Evolutionary conservation across 2,329 filamentous ascomycete species (phyloP).

Genomic region (Talaromyces piceae): DNA sequence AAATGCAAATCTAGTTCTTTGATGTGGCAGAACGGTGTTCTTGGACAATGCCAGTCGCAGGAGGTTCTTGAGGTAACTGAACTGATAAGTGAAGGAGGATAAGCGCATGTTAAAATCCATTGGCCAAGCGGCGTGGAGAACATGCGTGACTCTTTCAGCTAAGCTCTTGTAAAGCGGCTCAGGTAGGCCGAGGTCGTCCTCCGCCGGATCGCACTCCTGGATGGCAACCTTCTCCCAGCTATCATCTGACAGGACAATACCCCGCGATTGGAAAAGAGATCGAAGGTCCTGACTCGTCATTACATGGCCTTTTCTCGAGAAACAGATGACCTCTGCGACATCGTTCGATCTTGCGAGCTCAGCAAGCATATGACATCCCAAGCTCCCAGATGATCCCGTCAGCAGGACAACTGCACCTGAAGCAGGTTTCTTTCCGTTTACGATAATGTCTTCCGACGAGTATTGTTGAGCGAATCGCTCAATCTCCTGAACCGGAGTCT

Average conservation of each 20-base stretch:
- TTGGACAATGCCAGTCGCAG: neutral
- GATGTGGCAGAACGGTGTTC: neutral
- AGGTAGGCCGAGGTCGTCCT: neutral
- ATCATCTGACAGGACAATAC: neutral
- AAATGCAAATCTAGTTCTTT: neutral
- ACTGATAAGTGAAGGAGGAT: neutral
- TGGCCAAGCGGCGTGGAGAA: conserved; percentile 1
- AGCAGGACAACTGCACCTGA: neutral
- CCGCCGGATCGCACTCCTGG: neutral
- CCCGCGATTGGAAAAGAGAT: neutral
- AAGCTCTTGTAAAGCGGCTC: neutral
- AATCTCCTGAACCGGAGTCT: neutral
- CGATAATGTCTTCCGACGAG: neutral
- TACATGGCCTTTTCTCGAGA: neutral
- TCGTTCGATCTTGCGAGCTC: neutral
- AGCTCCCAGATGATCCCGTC: neutral
- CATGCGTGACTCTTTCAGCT: neutral
- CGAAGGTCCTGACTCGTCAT: neutral
- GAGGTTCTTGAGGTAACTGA: neutral
- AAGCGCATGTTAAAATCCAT: neutral
- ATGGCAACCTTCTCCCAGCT: neutral
- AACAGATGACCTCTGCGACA: neutral
- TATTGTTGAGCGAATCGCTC: neutral
- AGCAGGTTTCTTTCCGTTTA: neutral
- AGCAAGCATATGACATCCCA: neutral